phyloP scores from a whole-genome alignment of 2,329 filamentous ascomycete species.

The Sclerotinia borealis region DNA sequence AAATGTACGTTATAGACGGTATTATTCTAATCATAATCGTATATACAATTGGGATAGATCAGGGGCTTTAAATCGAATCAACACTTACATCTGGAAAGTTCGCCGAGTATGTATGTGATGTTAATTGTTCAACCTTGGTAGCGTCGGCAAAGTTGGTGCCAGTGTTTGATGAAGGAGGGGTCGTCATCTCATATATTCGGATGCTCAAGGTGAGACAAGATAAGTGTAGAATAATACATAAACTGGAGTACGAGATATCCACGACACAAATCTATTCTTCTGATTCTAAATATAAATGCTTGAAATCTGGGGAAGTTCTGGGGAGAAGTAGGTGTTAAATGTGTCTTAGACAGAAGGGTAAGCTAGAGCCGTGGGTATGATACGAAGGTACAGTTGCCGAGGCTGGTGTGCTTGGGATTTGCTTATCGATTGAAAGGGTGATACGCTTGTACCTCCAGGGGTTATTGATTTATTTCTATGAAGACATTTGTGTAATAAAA shows the following conservation, averaged over 20 bases:
- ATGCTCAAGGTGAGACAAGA: background rate
- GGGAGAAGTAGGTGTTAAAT: background rate
- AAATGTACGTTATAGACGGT: background rate
- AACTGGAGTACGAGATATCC: background rate
- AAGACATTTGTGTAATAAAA: background rate
- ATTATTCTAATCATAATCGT: background rate
- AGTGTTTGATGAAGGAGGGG: background rate
- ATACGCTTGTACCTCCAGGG: background rate
- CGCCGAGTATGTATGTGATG: conserved; percentile 52
- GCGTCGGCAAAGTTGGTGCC: conserved; percentile 33
- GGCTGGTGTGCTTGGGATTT: background rate
- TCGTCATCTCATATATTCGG: background rate
- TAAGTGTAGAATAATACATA: background rate
- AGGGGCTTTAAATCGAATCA: background rate
- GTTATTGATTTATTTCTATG: background rate
- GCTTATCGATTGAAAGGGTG: background rate
- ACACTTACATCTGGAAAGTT: conserved; percentile 39
- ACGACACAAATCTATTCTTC: background rate
- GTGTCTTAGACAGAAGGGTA: background rate
- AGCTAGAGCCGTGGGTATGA: background rate
- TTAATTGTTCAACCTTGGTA: conserved; percentile 41
- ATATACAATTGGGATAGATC: background rate
- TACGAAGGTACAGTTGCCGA: background rate
- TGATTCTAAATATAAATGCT: background rate
- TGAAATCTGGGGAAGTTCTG: background rate